A percentile compares a stretch with the other conserved stretches of the same genome.
These are phyloP conservation scores for Dovyalis caffra DNA, from an alignment of 345 rosid species.

Conservation along the genomic window DNA sequence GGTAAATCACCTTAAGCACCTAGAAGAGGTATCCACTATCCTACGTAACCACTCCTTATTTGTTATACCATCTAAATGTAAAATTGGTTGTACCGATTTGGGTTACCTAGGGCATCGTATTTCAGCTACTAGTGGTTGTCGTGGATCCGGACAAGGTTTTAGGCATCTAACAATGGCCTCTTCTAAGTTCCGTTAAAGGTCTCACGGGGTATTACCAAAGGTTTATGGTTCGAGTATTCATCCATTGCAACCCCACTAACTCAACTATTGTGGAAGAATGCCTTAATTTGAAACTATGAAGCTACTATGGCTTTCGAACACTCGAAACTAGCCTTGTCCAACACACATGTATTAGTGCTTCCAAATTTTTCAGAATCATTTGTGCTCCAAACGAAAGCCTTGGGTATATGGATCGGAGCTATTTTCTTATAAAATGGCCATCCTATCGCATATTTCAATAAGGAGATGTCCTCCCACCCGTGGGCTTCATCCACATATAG, in stretches of 20 bases:
- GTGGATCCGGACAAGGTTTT: neutral
- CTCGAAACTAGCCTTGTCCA: neutral
- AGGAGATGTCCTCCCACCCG: neutral
- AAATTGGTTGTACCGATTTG: too few relatives aligned
- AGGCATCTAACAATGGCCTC: neutral
- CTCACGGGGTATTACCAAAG: neutral
- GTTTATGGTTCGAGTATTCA: neutral
- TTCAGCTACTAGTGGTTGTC: too few relatives aligned
- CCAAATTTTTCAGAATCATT: neutral
- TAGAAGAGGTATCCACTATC: neutral
- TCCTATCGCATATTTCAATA: neutral
- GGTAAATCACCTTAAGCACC: neutral
- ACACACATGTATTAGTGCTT: neutral
- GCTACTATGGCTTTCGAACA: neutral
- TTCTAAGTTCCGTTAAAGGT: neutral
- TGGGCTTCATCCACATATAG: neutral
- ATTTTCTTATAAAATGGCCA: neutral
- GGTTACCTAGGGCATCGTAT: too few relatives aligned
- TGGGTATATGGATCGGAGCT: neutral
- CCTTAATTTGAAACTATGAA: neutral
- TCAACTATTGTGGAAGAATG: neutral
- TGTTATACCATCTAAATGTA: neutral
- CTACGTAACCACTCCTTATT: neutral
- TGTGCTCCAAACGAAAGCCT: neutral
- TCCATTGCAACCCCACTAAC: neutral